Base-by-base conservation (phyloP, 2,329 filamentous ascomycete genomes). In the Colletotrichum spinosum region DNA sequence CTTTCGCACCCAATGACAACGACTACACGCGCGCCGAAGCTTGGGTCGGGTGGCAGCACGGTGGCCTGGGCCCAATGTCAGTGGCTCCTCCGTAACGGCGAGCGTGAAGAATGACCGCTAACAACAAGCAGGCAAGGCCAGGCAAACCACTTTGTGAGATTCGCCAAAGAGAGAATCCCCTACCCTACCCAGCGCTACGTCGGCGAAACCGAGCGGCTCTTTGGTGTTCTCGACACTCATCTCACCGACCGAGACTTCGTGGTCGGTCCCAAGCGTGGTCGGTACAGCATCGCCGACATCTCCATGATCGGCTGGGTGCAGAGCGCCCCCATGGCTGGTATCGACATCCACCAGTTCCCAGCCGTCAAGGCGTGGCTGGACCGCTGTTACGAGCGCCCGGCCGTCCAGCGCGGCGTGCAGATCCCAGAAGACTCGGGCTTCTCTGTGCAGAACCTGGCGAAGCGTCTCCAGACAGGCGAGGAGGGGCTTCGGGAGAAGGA, bases 101-200 rank as follows among this genome's bases (percentile, higher is more conserved):
- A 12, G 42, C 13, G 13, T 6, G 8, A 60, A 8, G 1, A 25
- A 48, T 10, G 33, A 17, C 12, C n/a, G 35, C 6, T 42, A 8
- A 11, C 10, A 46, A 13, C 12, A 10, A n/a, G 15, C 56, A 90
- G 89, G 86, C 90, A 93, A 76, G 91, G 88, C 33, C 91, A 94
- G 75, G 88, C 90, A 64, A 90, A 91, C 76, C 90, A 94, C 78
- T 94, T 94, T 80, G 76, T 81, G 56, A 84, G 86, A 45, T 89
- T 90, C 71, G 86, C 90, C 4, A 87, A 89, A 46, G 89, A 92
- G 72, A 85, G 84, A 72, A 90, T 92, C 71, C 83, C 88, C 54
- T 94, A 93, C 75, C 88, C 84, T 53, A 85, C 91, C 13, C 89
- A 91, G 72, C 86, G 92, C 45, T 95, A 94, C 76, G 82, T 90